Evolutionary conservation across 2,329 filamentous ascomycete genomes (phyloP).

Genomic region (Microthyrium microscopicum): DNA sequence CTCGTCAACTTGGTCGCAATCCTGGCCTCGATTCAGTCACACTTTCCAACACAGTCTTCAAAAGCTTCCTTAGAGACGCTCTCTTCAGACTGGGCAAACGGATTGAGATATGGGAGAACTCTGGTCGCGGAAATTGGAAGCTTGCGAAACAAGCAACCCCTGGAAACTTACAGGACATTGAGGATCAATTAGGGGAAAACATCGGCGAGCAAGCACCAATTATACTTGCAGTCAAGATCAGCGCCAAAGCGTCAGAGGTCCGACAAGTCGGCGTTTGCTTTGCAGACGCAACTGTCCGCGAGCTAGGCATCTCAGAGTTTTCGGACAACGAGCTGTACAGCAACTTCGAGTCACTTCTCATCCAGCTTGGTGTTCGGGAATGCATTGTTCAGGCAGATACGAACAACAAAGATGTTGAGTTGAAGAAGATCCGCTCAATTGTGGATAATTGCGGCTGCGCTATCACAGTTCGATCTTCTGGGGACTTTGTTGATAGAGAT

Average conservation of each 20-base stretch:
- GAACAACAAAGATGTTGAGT: slow-evolving; percentile 68
- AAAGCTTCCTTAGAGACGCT: slow-evolving; percentile 86
- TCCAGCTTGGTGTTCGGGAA: slow-evolving; percentile 90
- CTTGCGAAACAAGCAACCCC: slow-evolving; percentile 82
- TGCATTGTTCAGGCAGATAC: slow-evolving; percentile 72
- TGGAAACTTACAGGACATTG: slow-evolving; percentile 89
- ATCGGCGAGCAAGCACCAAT: slow-evolving; percentile 85
- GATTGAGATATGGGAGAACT: slow-evolving; percentile 74
- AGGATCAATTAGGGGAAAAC: slow-evolving; percentile 79
- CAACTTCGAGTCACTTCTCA: slow-evolving; percentile 90
- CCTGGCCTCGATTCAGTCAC: slow-evolving; percentile 86
- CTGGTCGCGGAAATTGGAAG: slow-evolving; percentile 79
- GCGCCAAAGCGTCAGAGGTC: slow-evolving; percentile 70
- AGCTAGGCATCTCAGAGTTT: slow-evolving; percentile 93
- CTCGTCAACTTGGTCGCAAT: slow-evolving; percentile 72
- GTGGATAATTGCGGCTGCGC: slow-evolving; percentile 86
- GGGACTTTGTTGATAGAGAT: slow-evolving; percentile 75
- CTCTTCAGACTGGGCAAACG: slow-evolving; percentile 83
- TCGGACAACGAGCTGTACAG: slow-evolving; percentile 49
- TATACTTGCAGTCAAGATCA: slow-evolving; percentile 86
- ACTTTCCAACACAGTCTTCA: slow-evolving; percentile 86
- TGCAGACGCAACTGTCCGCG: slow-evolving; percentile 87
- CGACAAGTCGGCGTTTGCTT: slow-evolving; percentile 89
- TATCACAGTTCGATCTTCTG: slow-evolving; percentile 58
- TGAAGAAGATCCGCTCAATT: slow-evolving; percentile 74